Base-by-base conservation (phyloP, 192 early-diverging fungal genomes). In the Podila minutissima region DNA sequence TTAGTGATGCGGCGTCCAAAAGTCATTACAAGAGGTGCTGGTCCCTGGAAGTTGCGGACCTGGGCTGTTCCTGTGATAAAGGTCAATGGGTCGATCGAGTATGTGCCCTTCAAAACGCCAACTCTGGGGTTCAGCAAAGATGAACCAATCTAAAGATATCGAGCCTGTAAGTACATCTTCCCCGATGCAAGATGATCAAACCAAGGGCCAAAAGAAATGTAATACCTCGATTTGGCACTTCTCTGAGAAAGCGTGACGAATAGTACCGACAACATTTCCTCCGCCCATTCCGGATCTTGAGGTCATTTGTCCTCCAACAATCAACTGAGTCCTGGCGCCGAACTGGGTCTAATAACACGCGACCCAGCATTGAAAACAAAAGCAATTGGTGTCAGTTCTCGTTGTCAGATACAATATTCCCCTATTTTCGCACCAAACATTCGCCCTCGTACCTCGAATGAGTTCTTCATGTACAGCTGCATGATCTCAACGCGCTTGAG, bases 221-320 rank as follows among this genome's bases (percentile, higher is more conserved):
- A 26, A 26, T 85, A 92, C 90, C 82, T 96, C 94, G 15, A 87
- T 86, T 82, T 89, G 93, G 17, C 93, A 64, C 57, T 87, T 89
- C 8, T 94, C 91, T 11, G 91, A 89, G 22, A 94, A 85, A 49
- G 95, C 81, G 82, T 96, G 94, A 3, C 92, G 89, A 35, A 97
- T 66, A 15, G 93, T 94, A 24, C 90, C 95, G 17, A 92, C 72
- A 31, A 97, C 84, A 62, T 91, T 96, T 50, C 94, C 95, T 3
- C 89, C 89, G 49, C 94, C 93, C 71, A 93, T 81, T 29, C 91
- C 90, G 50, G 90, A 90, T 58, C 90, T 75, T 29, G 93, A 71
- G 13, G 91, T 79, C 87, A 92, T 92, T 20, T 88, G 85, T 28
- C 91, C 92, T 46, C 86, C 82, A 24, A 94, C 60, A 4, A 83